These are phyloP conservation scores for Yamadazyma spencermartinsiae DNA, from an alignment of 1,139 yeast species.

Conservation along the genomic window DNA sequence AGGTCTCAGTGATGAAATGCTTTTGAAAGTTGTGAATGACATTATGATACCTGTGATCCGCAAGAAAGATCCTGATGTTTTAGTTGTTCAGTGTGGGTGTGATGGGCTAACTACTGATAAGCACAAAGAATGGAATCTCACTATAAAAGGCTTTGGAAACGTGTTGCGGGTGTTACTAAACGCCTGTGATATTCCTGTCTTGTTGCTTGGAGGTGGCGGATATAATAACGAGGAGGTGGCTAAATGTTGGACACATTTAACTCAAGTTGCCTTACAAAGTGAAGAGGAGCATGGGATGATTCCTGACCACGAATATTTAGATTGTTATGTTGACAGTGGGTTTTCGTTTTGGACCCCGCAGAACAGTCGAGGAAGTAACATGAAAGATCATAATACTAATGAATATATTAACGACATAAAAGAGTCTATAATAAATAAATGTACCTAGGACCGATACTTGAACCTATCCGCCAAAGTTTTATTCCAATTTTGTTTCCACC, in stretches of 20 bases:
- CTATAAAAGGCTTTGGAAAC: constrained; percentile 49
- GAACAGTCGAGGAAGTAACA: constrained; percentile 20
- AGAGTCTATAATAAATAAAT: constrained; percentile 1
- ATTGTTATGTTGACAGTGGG: constrained; percentile 46
- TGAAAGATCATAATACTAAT: constrained; percentile 41
- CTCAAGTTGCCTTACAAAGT: constrained; percentile 33
- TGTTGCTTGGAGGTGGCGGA: constrained; percentile 79
- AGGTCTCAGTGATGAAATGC: constrained; percentile 53
- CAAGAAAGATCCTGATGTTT: constrained; percentile 45
- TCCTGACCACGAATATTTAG: constrained; percentile 54
- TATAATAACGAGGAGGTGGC: constrained; percentile 65
- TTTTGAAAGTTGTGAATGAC: constrained; percentile 36
- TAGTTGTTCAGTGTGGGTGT: constrained; percentile 70
- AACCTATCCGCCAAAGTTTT: constrained; percentile 22
- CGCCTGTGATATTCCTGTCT: constrained; percentile 23
- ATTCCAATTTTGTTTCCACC: constrained; percentile 83
- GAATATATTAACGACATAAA: constrained; percentile 6
- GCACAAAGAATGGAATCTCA: constrained; percentile 68
- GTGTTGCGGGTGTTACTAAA: constrained; percentile 28
- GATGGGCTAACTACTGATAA: constrained; percentile 66
- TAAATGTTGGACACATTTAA: constrained; percentile 62
- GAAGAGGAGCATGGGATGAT: constrained; percentile 29
- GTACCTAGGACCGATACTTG: constrained; percentile 5
- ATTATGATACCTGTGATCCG: constrained; percentile 46
- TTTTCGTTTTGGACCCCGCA: constrained; percentile 51